Percentiles rank a stretch among this genome's conserved stretches.
These are phyloP conservation scores for Aureobasidium sp. DNA, from an alignment of 2,329 filamentous ascomycete species.

Conservation along the genomic window DNA sequence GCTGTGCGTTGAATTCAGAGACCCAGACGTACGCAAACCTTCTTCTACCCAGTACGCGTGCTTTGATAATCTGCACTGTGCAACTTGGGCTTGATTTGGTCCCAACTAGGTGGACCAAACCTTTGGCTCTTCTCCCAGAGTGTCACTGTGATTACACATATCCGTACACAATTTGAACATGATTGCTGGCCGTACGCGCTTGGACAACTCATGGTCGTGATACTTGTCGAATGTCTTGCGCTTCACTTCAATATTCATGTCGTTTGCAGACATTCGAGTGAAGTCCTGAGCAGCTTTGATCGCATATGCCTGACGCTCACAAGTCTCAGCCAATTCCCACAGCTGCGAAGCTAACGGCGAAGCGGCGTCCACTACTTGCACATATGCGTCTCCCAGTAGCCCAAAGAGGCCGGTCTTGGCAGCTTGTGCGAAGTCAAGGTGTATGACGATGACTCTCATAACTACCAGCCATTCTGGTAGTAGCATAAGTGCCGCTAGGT, in stretches of 20 bases:
- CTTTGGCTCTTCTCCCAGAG: neutral
- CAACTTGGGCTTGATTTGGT: neutral
- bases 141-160: constrained; percentile 10
- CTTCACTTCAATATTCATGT: constrained; percentile 3
- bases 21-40: neutral
- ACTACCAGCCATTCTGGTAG: constrained; percentile 16
- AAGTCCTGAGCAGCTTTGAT: constrained; percentile 3
- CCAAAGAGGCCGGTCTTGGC: constrained; percentile 15
- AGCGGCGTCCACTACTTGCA: constrained; percentile 17
- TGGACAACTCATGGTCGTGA: neutral
- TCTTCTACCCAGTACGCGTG: neutral
- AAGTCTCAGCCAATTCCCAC: neutral
- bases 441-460: constrained; percentile 14
- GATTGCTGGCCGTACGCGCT: constrained; percentile 11
- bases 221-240: neutral
- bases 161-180: constrained; percentile 13
- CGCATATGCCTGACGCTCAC: neutral
- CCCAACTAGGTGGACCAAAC: neutral
- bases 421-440: constrained; percentile 10
- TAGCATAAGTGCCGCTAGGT: constrained; percentile 10
- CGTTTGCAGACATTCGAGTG: neutral
- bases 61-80: neutral
- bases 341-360: neutral
- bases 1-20: neutral
- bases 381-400: constrained; percentile 13